Evolutionary conservation across 106 monocot genomes (phyloP).

Genomic region (Xerophyta viscosa): DNA sequence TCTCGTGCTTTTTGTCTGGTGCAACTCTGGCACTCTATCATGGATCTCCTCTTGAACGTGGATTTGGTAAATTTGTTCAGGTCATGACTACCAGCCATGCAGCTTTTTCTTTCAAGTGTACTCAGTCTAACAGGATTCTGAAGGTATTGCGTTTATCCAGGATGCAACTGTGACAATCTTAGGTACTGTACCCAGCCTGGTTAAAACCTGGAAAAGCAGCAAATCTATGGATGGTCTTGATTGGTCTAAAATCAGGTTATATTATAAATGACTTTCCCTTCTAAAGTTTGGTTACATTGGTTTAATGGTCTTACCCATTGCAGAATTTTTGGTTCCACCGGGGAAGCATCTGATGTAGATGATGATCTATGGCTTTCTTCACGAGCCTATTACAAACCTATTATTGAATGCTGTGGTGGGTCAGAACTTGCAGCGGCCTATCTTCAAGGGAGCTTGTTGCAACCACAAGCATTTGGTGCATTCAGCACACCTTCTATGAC

Average conservation of each 20-base stretch:
- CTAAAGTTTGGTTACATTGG: neutral
- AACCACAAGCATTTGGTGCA: slow-evolving; percentile 83
- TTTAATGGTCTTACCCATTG: slow-evolving; percentile 3
- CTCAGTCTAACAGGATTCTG: neutral
- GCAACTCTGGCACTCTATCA: slow-evolving; percentile 80
- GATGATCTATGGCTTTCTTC: slow-evolving; percentile 95
- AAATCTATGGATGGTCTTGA: slow-evolving; percentile 82
- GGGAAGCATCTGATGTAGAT: slow-evolving; percentile 81
- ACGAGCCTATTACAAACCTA: slow-evolving; percentile 50
- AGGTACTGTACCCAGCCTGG: slow-evolving; percentile 84
- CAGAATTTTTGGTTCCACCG: slow-evolving; percentile 64
- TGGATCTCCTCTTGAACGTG: slow-evolving; percentile 79
- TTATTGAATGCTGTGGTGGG: slow-evolving; percentile 91
- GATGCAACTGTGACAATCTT: slow-evolving; percentile 84
- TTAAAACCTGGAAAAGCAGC: slow-evolving; percentile 82
- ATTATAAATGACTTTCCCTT: neutral
- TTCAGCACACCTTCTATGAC: slow-evolving; percentile 79
- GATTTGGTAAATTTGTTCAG: slow-evolving; percentile 91
- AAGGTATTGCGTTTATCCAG: slow-evolving; percentile 19
- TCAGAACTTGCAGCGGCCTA: slow-evolving; percentile 87
- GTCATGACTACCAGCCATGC: slow-evolving; percentile 12
- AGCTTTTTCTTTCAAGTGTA: neutral
- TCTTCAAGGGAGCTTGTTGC: slow-evolving; percentile 59
- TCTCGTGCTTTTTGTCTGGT: slow-evolving; percentile 68
- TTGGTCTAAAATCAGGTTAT: slow-evolving; percentile 77